Evolutionary conservation across 306 rosid genomes (phyloP).

Genomic region (Cucumis melo): DNA sequence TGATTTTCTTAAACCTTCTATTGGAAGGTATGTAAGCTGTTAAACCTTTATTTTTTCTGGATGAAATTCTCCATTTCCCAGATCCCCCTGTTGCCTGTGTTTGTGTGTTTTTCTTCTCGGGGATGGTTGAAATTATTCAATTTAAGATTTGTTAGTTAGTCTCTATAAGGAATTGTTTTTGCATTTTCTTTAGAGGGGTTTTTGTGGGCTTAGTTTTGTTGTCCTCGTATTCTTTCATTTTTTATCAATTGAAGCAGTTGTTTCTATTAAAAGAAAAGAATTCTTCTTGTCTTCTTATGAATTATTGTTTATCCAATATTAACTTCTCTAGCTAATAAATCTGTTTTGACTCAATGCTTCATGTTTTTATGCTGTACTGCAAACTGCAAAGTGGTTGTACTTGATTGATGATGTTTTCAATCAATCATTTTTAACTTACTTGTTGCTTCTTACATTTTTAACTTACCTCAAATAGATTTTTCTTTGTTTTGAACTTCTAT

Average conservation of each 20-base stretch:
- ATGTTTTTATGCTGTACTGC: background rate
- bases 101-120: background rate
- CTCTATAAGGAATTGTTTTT: background rate
- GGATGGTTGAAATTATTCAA: background rate
- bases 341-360: background rate
- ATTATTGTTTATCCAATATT: background rate
- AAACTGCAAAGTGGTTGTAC: background rate
- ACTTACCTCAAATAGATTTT: background rate
- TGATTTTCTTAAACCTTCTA: background rate
- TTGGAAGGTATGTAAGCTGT: background rate
- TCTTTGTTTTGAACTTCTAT: background rate
- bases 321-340: background rate
- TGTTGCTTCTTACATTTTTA: background rate
- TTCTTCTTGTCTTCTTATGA: background rate
- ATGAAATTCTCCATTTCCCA: background rate
- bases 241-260: too few relatives aligned
- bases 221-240: too few relatives aligned
- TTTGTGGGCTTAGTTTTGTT: too few relatives aligned
- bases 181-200: background rate
- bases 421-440: background rate
- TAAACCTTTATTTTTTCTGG: background rate
- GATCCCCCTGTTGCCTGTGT: background rate
- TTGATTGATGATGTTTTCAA: background rate
- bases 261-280: too few relatives aligned
- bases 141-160: background rate